Base-by-base conservation (phyloP, 768 basidiomycete genomes). In the Leccinum pellstonianum region DNA sequence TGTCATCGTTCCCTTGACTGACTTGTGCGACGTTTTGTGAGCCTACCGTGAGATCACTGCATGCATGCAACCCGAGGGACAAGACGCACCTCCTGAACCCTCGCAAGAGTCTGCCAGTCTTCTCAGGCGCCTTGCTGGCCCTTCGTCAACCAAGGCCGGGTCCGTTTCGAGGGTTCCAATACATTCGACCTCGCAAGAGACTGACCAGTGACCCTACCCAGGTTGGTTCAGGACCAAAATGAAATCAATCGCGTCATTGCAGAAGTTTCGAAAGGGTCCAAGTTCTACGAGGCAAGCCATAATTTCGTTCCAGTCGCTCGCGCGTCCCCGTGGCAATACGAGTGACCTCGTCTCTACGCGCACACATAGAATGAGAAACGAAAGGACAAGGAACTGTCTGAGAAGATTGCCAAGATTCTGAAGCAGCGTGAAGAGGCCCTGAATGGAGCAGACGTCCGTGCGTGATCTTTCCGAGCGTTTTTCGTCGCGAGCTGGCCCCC, bases 81-180 rank as follows among this genome's bases (percentile, higher is more conserved):
- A 64, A 27, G 61, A 65, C n/a, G 19, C 54, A 54, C 66, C 64
- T 33, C 74, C 73, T 14, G 65, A 74, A 54, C 62, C 74, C 10
- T 87, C 87, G 57, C 87, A 86, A 72, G 83, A 86, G 65, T 78
- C 86, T 8, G 81, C 82, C 46, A 91, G 86, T 70, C 83, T 94
- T 41, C 76, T 93, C 27, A 85, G 83, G 61, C 85, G 91, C 49
- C 83, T 96, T 47, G 94, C 93, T 14, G 94, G 94, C 17, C 91
- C 92, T 11, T 94, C 91, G 3, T 89, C 90, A 4, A 88, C 84
- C 49, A 96, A 96, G 80, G 93, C 93, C 50, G 93, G 93, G 88
- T 90, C 69, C 67, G 85, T 76, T 56, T 5, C 27, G 19, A 49
- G 25, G 48, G 43, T 15, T 25, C 29, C 56, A 55, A 46, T 25